phyloP scores from a whole-genome alignment of 331 rosid genomes.

The Quercus phellos region DNA sequence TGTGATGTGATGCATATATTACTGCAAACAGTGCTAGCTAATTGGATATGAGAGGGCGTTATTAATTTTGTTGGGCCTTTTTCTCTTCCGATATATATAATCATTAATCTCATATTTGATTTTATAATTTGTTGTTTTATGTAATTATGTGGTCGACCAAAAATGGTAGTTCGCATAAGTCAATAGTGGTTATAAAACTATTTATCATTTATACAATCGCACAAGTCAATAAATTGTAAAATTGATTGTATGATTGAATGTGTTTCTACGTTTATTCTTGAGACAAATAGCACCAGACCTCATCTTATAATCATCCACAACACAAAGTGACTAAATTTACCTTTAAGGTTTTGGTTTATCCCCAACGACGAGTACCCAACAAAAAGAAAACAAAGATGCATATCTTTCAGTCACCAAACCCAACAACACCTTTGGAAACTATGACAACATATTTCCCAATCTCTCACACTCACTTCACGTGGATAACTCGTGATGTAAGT shows the following conservation, averaged over 20 bases:
- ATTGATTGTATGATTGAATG: too few species aligned
- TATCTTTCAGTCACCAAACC: constrained; percentile 28
- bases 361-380: constrained; percentile 39
- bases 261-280: too few species aligned
- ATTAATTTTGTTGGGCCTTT: neutral
- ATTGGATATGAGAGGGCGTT: neutral
- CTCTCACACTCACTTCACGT: constrained; percentile 69
- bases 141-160: too few species aligned
- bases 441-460: constrained; percentile 13
- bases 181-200: too few species aligned
- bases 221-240: too few species aligned
- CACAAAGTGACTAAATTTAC: constrained; percentile 8
- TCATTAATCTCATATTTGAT: too few species aligned
- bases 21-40: too few species aligned
- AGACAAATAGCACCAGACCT: too few species aligned
- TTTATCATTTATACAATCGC: too few species aligned
- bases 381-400: constrained; percentile 2
- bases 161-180: too few species aligned
- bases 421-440: constrained; percentile 21
- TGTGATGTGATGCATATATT: too few species aligned
- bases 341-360: constrained; percentile 25
- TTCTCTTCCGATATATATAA: neutral
- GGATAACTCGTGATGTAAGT: constrained; percentile 70
- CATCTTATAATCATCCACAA: neutral
- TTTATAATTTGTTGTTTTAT: too few species aligned